Percentiles rank a stretch among this genome's conserved stretches.
phyloP scores from a whole-genome alignment of 345 rosid species.

The Leavenworthia alabamica region DNA sequence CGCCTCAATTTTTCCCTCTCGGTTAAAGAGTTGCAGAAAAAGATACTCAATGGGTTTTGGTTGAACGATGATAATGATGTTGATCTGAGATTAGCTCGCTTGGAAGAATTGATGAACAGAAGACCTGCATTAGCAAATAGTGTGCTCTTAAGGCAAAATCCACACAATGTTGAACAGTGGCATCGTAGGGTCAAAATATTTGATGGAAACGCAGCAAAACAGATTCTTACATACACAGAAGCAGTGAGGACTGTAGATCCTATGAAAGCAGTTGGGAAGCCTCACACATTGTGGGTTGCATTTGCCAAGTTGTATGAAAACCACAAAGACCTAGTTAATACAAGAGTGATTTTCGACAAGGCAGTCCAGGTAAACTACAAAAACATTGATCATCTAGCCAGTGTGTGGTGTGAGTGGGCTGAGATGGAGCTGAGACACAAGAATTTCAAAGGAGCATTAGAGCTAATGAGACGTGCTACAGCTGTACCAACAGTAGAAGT shows the following conservation, averaged over 20 bases:
- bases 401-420: constrained; percentile 97
- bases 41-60: constrained; percentile 80
- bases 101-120: constrained; percentile 72
- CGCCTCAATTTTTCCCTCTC: constrained; percentile 53
- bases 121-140: constrained; percentile 91
- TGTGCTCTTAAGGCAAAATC: constrained; percentile 89
- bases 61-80: constrained; percentile 75
- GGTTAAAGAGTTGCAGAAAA: constrained; percentile 59
- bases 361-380: constrained; percentile 95
- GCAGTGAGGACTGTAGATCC: constrained; percentile 95
- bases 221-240: constrained; percentile 88
- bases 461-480: constrained; percentile 87
- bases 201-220: constrained; percentile 81
- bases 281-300: constrained; percentile 90
- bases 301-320: constrained; percentile 85
- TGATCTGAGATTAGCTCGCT: constrained; percentile 76
- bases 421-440: constrained; percentile 90
- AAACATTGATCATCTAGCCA: constrained; percentile 83
- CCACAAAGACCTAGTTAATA: constrained; percentile 72
- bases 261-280: constrained; percentile 97
- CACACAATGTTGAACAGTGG: constrained; percentile 99
- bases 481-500: constrained; percentile 97
- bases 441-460: constrained; percentile 80
- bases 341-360: constrained; percentile 91
- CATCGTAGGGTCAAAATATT: constrained; percentile 88